These are phyloP conservation scores for Westerdykella sp. DNA, from an alignment of 2,329 filamentous ascomycete genomes.

Conservation along the genomic window DNA sequence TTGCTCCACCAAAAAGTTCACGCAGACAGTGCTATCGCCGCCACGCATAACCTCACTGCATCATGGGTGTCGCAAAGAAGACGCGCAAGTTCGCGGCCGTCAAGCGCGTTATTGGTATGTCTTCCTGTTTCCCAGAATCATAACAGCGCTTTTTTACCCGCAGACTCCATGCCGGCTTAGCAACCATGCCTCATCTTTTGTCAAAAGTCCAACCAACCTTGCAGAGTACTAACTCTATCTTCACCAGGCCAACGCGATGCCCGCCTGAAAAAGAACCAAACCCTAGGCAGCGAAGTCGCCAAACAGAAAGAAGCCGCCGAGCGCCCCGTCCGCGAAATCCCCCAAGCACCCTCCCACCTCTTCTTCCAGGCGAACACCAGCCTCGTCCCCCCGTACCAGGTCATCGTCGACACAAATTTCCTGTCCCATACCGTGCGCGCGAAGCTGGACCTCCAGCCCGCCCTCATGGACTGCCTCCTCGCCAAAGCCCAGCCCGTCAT, in stretches of 20 bases:
- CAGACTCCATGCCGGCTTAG: too few species aligned
- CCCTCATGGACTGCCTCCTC: slow-evolving; percentile 90
- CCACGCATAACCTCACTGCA: slow-evolving; percentile 9
- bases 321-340: slow-evolving; percentile 68
- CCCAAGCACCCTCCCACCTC: slow-evolving; percentile 64
- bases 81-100: slow-evolving; percentile 83
- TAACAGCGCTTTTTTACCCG: too few species aligned
- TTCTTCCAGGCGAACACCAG: slow-evolving; percentile 61
- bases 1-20: slow-evolving; percentile 13
- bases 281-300: slow-evolving; percentile 55
- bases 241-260: slow-evolving; percentile 58
- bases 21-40: background rate
- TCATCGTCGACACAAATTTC: slow-evolving; percentile 48
- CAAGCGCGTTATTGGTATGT: slow-evolving; percentile 69
- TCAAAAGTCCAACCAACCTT: background rate
- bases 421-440: slow-evolving; percentile 63
- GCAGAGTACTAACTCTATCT: background rate
- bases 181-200: background rate
- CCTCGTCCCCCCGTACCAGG: slow-evolving; percentile 73
- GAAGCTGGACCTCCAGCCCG: slow-evolving; percentile 80
- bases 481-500: slow-evolving; percentile 87
- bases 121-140: background rate
- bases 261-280: slow-evolving; percentile 73
- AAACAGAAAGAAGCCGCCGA: slow-evolving; percentile 52
- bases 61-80: slow-evolving; percentile 83